phyloP scores from a whole-genome alignment of 2,329 filamentous ascomycete species.

The Stagonosporopsis vannaccii region DNA sequence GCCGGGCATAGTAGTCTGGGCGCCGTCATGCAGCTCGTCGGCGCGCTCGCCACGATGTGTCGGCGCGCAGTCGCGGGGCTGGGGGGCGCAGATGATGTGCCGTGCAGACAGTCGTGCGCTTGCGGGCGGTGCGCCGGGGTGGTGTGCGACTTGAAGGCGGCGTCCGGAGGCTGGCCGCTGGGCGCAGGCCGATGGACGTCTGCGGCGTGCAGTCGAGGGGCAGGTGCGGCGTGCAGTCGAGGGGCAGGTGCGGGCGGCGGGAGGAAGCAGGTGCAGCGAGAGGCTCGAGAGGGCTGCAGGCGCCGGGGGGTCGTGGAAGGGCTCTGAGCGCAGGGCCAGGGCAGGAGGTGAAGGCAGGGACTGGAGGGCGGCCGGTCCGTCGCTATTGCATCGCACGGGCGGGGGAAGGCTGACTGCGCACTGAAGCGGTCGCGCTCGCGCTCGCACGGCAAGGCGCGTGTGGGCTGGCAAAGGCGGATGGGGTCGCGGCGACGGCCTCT shows the following conservation, averaged over 20 bases:
- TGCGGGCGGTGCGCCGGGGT: background rate
- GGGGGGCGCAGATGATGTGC: too few species aligned
- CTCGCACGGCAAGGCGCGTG: constrained; percentile 11
- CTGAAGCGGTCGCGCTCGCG: constrained; percentile 20
- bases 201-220: background rate
- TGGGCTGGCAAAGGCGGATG: background rate
- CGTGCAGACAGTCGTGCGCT: background rate
- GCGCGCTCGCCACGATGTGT: constrained; percentile 39
- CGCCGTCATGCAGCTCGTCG: constrained; percentile 37
- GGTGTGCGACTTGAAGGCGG: background rate
- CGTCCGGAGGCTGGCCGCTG: background rate
- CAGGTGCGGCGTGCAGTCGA: background rate
- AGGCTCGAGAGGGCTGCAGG: constrained; percentile 9
- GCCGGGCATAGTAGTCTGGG: constrained; percentile 57
- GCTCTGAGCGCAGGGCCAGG: constrained; percentile 14
- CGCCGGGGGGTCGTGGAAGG: constrained; percentile 17
- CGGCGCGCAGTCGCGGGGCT: constrained; percentile 13
- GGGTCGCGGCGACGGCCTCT: constrained; percentile 12
- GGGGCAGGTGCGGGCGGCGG: background rate
- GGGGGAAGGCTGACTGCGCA: constrained; percentile 11
- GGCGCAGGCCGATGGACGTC: background rate
- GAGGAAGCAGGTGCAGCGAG: background rate
- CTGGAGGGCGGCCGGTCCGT: constrained; percentile 18
- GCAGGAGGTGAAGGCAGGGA: constrained; percentile 4
- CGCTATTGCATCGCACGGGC: constrained; percentile 5